Evolutionary conservation across 192 early-diverging fungal genomes (phyloP).

Genomic region (Backusella sp.): DNA sequence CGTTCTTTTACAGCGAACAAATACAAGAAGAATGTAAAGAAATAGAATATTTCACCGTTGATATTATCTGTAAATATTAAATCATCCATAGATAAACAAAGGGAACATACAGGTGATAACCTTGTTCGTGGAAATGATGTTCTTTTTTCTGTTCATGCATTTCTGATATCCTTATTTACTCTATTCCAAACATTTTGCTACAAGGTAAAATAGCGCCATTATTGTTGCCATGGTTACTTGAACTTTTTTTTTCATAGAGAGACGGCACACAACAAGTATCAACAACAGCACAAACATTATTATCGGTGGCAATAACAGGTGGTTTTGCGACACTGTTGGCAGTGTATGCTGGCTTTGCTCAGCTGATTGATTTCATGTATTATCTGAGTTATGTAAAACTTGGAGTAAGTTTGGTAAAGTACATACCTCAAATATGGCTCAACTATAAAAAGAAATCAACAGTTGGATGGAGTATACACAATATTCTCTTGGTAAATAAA

Average conservation of each 20-base stretch:
- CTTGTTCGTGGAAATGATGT: constrained; percentile 84
- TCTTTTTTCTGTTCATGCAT: constrained; percentile 85
- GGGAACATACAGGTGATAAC: constrained; percentile 67
- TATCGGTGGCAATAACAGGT: constrained; percentile 35
- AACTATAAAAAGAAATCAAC: constrained; percentile 79
- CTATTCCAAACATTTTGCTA: constrained; percentile 66
- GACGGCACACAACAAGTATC: constrained; percentile 48
- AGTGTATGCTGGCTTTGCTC: constrained; percentile 13
- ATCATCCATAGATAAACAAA: constrained; percentile 43
- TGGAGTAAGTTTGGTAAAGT: constrained; percentile 76
- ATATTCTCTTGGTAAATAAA: constrained; percentile 63
- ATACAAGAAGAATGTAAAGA: constrained; percentile 63
- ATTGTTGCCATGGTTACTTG: neutral
- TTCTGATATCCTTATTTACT: constrained; percentile 58
- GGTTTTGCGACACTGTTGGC: constrained; percentile 25
- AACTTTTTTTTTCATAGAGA: constrained; percentile 19
- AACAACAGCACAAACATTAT: constrained; percentile 33
- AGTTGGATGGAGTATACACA: constrained; percentile 87
- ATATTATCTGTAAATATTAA: neutral
- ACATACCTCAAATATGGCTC: constrained; percentile 72
- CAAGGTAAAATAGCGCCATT: constrained; percentile 44
- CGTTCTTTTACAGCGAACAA: constrained; percentile 64
- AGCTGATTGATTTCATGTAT: constrained; percentile 68
- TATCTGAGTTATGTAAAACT: constrained; percentile 79
- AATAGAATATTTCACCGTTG: neutral